These are phyloP conservation scores for Scenedesmus sp. DNA, from an alignment of 163 green algal genomes.

Conservation along the genomic window DNA sequence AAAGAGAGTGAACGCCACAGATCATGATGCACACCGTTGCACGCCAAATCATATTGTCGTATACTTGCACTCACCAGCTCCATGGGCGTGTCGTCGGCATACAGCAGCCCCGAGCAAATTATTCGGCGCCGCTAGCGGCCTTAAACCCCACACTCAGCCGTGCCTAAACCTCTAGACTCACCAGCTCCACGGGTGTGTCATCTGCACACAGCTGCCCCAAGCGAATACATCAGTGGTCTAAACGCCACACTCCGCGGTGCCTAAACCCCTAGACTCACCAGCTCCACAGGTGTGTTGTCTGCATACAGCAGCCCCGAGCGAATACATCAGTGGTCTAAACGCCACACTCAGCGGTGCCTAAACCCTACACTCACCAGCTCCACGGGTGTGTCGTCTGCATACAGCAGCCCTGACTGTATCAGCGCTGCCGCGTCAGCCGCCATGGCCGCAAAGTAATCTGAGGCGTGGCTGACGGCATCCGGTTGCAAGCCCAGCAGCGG, in stretches of 20 bases:
- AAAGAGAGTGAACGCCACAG: too few relatives aligned
- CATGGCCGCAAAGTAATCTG: conserved; percentile 46
- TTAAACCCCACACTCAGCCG: too few relatives aligned
- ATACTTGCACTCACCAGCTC: background rate
- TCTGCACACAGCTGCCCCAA: conserved; percentile 28
- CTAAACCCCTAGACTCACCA: background rate
- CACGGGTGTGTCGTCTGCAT: conserved; percentile 45
- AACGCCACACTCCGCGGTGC: too few relatives aligned
- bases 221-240: too few relatives aligned
- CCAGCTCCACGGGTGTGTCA: conserved; percentile 29
- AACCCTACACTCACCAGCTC: conserved; percentile 1
- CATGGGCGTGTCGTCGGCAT: conserved; percentile 41
- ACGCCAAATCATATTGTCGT: too few relatives aligned
- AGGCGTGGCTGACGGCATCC: conserved; percentile 1
- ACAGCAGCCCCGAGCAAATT: background rate
- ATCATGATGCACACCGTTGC: too few relatives aligned
- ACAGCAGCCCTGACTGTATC: conserved; percentile 21
- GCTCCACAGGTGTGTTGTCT: background rate
- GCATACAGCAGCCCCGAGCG: too few relatives aligned
- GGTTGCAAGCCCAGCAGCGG: conserved; percentile 16
- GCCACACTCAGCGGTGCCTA: background rate
- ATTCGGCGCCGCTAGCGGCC: too few relatives aligned
- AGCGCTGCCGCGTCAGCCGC: background rate
- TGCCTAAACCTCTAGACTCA: background rate
- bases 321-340: too few relatives aligned